Conservation (phyloP, 2,329 filamentous ascomycete species). For the Neofusicoccum ribis region DNA sequence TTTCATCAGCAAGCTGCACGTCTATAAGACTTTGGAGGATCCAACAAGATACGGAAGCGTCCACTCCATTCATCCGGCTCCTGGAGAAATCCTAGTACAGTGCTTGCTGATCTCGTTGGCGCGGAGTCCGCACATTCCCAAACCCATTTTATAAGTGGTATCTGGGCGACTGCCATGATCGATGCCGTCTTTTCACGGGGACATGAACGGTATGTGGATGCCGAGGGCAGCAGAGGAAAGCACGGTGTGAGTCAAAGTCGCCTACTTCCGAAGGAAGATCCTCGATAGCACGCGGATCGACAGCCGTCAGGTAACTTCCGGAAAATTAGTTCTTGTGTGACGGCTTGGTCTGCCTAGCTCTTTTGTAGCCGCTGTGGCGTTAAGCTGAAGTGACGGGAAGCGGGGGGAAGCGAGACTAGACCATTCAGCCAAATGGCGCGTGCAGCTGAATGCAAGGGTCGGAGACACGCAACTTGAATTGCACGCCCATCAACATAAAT, state of each 20-base stretch:
- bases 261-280: too few relatives aligned
- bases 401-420: not conserved
- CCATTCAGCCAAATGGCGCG: not conserved
- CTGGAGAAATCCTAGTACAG: not conserved
- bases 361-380: not conserved
- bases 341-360: not conserved
- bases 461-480: not conserved
- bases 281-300: not conserved
- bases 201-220: too few relatives aligned
- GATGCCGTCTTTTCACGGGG: not conserved
- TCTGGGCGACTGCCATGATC: not conserved
- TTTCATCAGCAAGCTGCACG: not conserved
- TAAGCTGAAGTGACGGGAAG: not conserved
- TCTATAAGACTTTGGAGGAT: not conserved
- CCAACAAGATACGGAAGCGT: not conserved
- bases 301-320: not conserved
- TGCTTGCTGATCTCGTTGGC: not conserved
- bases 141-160: not conserved
- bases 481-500: not conserved
- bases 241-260: too few relatives aligned
- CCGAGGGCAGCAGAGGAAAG: too few relatives aligned
- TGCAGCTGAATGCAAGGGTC: conserved; percentile 6
- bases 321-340: not conserved
- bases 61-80: not conserved
- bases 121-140: not conserved